Conservation (phyloP, 306 rosid species). For the Quercus agrifolia region DNA sequence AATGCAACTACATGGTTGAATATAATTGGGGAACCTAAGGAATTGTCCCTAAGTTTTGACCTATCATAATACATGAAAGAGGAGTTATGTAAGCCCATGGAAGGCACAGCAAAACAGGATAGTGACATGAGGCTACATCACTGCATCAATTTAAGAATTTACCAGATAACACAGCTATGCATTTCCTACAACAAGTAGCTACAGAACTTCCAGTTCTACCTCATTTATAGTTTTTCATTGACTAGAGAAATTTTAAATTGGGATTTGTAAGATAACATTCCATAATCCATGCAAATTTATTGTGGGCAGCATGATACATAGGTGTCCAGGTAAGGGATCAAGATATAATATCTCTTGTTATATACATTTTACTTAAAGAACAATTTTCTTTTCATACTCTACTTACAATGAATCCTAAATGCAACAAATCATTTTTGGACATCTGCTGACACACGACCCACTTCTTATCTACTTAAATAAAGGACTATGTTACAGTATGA, state of each 20-base stretch:
- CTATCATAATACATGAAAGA: slow-evolving; percentile 4
- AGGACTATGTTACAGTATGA: neutral
- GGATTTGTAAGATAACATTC: neutral
- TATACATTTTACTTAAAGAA: neutral
- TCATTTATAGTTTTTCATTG: neutral
- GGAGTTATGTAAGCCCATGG: neutral
- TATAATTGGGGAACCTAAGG: too few relatives aligned
- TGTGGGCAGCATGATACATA: neutral
- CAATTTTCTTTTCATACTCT: neutral
- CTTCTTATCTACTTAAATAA: neutral
- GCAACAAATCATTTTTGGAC: neutral
- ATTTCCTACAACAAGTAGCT: neutral
- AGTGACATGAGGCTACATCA: neutral
- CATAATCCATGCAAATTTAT: neutral
- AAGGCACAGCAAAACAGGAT: slow-evolving; percentile 3
- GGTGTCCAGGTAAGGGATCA: neutral
- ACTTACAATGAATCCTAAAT: neutral
- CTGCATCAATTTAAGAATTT: neutral
- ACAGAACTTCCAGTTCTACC: neutral
- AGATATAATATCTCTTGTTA: neutral
- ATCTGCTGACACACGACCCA: neutral
- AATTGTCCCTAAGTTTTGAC: too few relatives aligned
- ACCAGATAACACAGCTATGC: neutral
- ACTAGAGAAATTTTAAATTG: neutral
- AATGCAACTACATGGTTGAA: too few relatives aligned